phyloP scores from a whole-genome alignment of 208 protist genomes.

The Acanthamoeba lugdunensis region DNA sequence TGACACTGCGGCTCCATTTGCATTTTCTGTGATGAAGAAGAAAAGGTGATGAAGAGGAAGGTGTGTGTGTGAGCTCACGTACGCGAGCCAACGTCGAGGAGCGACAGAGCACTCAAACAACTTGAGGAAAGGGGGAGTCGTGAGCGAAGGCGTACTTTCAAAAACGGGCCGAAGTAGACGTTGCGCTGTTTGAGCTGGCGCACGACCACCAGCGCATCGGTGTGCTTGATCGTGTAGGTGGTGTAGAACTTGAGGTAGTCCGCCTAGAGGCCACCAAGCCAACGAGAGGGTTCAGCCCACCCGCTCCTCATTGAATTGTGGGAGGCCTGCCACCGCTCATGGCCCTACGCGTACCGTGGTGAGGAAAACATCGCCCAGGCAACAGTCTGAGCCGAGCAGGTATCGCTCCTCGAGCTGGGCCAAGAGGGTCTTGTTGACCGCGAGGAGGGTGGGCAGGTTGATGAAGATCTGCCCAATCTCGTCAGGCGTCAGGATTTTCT shows the following conservation, averaged over 20 bases:
- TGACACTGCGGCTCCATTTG: slow-evolving; percentile 61
- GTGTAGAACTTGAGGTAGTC: slow-evolving; percentile 72
- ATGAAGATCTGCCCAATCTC: slow-evolving; percentile 42
- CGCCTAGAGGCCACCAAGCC: neutral
- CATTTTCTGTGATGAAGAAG: slow-evolving; percentile 27
- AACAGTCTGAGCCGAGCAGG: neutral
- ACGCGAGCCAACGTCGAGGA: neutral
- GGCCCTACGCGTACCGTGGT: neutral
- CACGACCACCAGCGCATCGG: slow-evolving; percentile 36
- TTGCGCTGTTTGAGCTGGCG: slow-evolving; percentile 35
- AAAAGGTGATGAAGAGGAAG: neutral
- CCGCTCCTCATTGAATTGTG: too few relatives aligned
- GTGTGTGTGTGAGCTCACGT: neutral
- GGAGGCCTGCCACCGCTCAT: neutral
- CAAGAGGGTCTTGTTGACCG: slow-evolving; percentile 57
- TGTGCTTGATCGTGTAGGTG: slow-evolving; percentile 62
- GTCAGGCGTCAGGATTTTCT: slow-evolving; percentile 31
- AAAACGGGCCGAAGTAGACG: slow-evolving; percentile 8
- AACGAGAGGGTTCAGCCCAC: neutral
- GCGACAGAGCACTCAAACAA: neutral
- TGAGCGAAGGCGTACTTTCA: neutral
- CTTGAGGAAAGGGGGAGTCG: neutral
- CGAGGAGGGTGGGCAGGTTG: slow-evolving; percentile 28
- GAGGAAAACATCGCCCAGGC: slow-evolving; percentile 43
- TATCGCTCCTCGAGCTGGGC: slow-evolving; percentile 41